Evolutionary conservation across 805 yeast genomes (phyloP).

Genomic region (Ogataea glucozyma): DNA sequence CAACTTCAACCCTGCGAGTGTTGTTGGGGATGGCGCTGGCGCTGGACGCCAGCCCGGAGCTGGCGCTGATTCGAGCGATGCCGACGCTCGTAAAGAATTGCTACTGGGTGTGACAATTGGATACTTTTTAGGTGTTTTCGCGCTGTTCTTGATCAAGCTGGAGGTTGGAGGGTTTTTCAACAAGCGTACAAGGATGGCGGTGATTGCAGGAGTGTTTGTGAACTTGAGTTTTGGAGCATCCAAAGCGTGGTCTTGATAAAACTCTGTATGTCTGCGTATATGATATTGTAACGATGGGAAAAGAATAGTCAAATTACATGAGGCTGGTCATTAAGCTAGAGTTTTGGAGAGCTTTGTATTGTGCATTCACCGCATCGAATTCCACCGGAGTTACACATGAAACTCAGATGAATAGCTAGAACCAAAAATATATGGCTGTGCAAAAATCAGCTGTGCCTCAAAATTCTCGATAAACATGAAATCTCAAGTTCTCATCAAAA

Average conservation of each 20-base stretch:
- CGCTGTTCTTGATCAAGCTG: constrained; percentile 61
- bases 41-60: constrained; percentile 16
- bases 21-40: constrained; percentile 12
- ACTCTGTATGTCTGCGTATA: too few species aligned
- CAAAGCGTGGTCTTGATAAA: constrained; percentile 41
- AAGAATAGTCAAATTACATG: too few species aligned
- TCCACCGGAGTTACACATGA: too few species aligned
- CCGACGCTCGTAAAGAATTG: constrained; percentile 57
- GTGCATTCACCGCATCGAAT: too few species aligned
- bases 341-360: too few species aligned
- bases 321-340: too few species aligned
- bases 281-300: constrained; percentile 4
- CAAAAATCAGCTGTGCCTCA: too few species aligned
- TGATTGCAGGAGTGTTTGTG: constrained; percentile 67
- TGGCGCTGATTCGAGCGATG: constrained; percentile 35
- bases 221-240: constrained; percentile 69
- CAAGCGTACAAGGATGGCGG: constrained; percentile 63
- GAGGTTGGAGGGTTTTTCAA: constrained; percentile 57
- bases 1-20: constrained; percentile 20
- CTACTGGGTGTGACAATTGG: constrained; percentile 74
- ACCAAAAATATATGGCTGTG: too few species aligned
- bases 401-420: too few species aligned
- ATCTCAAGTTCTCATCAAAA: too few species aligned
- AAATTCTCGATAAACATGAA: too few species aligned
- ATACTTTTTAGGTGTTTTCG: constrained; percentile 70